phyloP scores from a whole-genome alignment of 306 rosid species.

The Neltuma alba region DNA sequence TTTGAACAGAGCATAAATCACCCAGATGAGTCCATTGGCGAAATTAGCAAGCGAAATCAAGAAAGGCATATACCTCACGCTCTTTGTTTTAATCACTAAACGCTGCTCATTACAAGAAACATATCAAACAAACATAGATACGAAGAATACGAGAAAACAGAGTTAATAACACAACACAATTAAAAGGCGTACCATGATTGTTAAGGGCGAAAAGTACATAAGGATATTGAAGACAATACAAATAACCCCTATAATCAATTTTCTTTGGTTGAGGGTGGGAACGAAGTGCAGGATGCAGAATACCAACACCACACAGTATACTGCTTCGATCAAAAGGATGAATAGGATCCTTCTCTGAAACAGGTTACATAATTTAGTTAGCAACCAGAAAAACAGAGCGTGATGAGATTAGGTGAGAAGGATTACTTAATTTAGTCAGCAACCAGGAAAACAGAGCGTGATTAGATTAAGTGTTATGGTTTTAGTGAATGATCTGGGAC shows the following conservation, averaged over 20 bases:
- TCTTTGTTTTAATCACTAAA: slow-evolving; percentile 65
- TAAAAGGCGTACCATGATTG: slow-evolving; percentile 68
- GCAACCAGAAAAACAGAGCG: neutral
- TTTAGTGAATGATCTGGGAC: neutral
- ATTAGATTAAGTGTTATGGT: neutral
- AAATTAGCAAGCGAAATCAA: slow-evolving; percentile 67
- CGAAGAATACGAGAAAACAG: neutral
- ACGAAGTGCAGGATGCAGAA: slow-evolving; percentile 34
- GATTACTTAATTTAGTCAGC: too few relatives aligned
- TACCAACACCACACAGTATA: slow-evolving; percentile 39
- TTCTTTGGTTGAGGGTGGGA: slow-evolving; percentile 35
- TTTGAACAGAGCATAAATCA: slow-evolving; percentile 56
- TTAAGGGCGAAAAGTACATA: slow-evolving; percentile 86
- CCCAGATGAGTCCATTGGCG: slow-evolving; percentile 61
- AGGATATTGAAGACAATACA: slow-evolving; percentile 63
- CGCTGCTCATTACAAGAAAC: slow-evolving; percentile 38
- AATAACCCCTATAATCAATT: slow-evolving; percentile 52
- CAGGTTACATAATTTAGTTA: neutral
- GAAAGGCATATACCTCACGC: slow-evolving; percentile 94
- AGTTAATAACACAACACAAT: neutral
- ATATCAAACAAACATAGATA: neutral
- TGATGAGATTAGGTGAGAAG: too few relatives aligned
- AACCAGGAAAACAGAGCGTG: neutral
- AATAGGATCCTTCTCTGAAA: slow-evolving; percentile 60
- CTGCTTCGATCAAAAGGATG: slow-evolving; percentile 40